A percentile compares a stretch with the other conserved stretches of the same genome.
Evolutionary conservation across 768 basidiomycete genomes (phyloP).

Genomic region (Lepiota venenata): DNA sequence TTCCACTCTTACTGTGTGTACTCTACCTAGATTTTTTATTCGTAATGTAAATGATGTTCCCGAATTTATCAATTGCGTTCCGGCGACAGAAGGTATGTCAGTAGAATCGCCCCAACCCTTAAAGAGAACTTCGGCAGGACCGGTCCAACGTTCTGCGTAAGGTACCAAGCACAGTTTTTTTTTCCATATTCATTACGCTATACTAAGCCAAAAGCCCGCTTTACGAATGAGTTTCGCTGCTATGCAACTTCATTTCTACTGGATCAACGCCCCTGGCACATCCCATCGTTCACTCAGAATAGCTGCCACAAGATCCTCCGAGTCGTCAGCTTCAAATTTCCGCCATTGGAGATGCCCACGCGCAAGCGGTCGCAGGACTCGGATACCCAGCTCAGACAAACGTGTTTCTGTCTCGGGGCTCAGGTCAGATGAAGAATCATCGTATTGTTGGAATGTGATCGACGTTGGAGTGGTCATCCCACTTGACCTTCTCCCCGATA

Average conservation of each 20-base stretch:
- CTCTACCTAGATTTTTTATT: too few species aligned
- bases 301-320: conserved; percentile 7
- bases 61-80: too few species aligned
- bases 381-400: not conserved
- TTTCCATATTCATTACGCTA: too few species aligned
- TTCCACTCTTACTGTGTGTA: too few species aligned
- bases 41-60: too few species aligned
- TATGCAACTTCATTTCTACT: not conserved
- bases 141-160: too few species aligned
- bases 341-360: not conserved
- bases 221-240: too few species aligned
- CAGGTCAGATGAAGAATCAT: not conserved
- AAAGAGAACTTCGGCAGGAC: too few species aligned
- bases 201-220: too few species aligned
- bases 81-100: too few species aligned
- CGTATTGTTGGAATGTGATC: not conserved
- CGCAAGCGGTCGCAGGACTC: not conserved
- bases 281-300: conserved; percentile 5
- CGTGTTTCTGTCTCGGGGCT: not conserved
- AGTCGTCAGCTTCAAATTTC: conserved; percentile 3
- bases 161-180: too few species aligned
- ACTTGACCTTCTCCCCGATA: not conserved
- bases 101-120: too few species aligned
- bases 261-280: not conserved
- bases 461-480: not conserved